These are phyloP conservation scores for Sporopachydermia lactativora DNA, from an alignment of 805 yeast genomes.

Conservation along the genomic window DNA sequence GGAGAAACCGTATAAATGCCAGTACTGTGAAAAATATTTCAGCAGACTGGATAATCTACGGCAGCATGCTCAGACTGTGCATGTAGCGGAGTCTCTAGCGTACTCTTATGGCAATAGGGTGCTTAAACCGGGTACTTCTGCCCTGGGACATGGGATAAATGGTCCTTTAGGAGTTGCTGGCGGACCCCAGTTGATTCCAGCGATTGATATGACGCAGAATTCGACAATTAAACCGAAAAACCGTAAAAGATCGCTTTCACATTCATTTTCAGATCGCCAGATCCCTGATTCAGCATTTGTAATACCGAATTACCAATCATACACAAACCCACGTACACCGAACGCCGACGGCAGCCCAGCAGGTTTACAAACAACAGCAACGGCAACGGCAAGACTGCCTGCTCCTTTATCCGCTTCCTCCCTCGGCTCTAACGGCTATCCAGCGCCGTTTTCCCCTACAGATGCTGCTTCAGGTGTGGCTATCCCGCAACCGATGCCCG, in stretches of 20 bases:
- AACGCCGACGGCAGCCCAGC: neutral
- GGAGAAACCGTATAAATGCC: conserved; percentile 83
- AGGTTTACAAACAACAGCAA: neutral
- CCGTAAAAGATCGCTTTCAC: neutral
- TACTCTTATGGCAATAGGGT: neutral
- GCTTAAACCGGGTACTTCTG: too few relatives aligned
- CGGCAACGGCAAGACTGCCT: neutral
- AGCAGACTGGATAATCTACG: conserved; percentile 77
- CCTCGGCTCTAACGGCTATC: neutral
- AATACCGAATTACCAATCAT: neutral
- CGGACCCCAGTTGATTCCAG: too few relatives aligned
- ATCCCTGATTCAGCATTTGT: neutral
- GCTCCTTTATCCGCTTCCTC: neutral
- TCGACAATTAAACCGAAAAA: too few relatives aligned
- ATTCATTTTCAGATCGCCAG: neutral
- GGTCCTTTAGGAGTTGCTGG: too few relatives aligned
- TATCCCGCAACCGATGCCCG: too few relatives aligned
- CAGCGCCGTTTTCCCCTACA: neutral
- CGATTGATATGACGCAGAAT: too few relatives aligned
- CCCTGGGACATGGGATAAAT: neutral
- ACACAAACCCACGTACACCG: neutral
- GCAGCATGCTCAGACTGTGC: conserved; percentile 84
- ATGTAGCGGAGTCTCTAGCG: conserved; percentile 30
- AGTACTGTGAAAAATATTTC: conserved; percentile 63
- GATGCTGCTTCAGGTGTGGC: neutral